Evolutionary conservation across 2,329 filamentous ascomycete genomes (phyloP), one percentile per base, ranked within the genome.

Genomic region (Colletotrichum sp.): DNA sequence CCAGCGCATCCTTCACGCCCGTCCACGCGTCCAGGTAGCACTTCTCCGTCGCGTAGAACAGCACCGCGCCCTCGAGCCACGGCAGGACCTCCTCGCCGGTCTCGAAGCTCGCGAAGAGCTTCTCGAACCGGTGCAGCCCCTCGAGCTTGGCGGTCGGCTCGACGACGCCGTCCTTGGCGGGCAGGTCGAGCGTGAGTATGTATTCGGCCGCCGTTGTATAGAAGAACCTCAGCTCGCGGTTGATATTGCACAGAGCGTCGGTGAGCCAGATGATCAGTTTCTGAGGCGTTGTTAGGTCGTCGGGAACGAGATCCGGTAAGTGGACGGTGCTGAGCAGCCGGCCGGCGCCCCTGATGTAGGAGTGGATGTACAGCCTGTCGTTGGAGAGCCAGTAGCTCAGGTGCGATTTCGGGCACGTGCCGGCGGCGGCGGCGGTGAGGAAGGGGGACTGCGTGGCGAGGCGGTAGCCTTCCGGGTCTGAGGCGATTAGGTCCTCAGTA

Each of bases 31-130:
- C 86, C 21, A 92, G 81, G 80, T 93, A 93, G 75, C 88, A 89
- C 62, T 87, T 91, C 84, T 96, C 94, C 2, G 93, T 95, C n/a
- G 91, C 92, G 92, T 93, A 96, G 28, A 96, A 89, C n/a, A 94
- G 88, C 4, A 95, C 89, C 76, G 95, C 87, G 7, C 92, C 93
- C 81, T 95, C 93, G 4, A 96, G 84, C 80, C 86, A 88, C 0
- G 85, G 83, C 1, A 94, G 81, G 2, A 77, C 69, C 2, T 84
- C 87, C 4, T 86, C 85, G 9, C 85, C 86, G 0, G 88, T 84
- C 66, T 87, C 87, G 14, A 90, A 86, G 5, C 88, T 88, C n/a
- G 87, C 88, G 71, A 92, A 89, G 6, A 94, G 89, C 24, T 76
- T 76, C 65, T 86, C 82, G 76, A 86, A 85, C 55, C 85, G 82